phyloP scores from a whole-genome alignment of 192 early-diverging fungal genomes.

The Coemansia sp. region DNA sequence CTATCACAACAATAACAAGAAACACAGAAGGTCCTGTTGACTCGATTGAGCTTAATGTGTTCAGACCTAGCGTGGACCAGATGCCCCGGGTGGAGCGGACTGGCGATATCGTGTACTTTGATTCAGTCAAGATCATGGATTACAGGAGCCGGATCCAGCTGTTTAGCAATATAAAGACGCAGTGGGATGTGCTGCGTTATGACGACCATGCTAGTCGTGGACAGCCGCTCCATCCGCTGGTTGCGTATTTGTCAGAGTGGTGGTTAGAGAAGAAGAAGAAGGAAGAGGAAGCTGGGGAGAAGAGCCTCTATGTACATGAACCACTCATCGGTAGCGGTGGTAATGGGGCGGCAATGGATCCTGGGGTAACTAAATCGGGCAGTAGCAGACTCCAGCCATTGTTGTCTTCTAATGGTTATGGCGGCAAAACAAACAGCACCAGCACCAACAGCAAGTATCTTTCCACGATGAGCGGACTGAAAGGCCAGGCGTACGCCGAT shows the following conservation, averaged over 20 bases:
- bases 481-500: slow-evolving; percentile 9
- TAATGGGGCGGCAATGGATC: neutral
- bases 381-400: too few species aligned
- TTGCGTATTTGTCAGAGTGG: slow-evolving; percentile 20
- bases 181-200: slow-evolving; percentile 14
- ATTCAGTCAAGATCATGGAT: slow-evolving; percentile 7
- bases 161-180: slow-evolving; percentile 5
- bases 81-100: slow-evolving; percentile 17
- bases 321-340: too few species aligned
- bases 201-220: neutral
- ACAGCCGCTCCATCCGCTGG: neutral
- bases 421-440: neutral
- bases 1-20: neutral
- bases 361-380: neutral
- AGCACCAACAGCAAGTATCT: slow-evolving; percentile 7
- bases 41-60: slow-evolving; percentile 7
- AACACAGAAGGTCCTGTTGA: too few species aligned
- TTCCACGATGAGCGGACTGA: slow-evolving; percentile 4
- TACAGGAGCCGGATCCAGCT: neutral
- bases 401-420: too few species aligned
- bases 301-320: too few species aligned
- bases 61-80: neutral
- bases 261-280: slow-evolving; percentile 7
- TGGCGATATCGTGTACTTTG: slow-evolving; percentile 30
- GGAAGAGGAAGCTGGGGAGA: too few species aligned